phyloP scores from a whole-genome alignment of 1,284 basidiomycete species.

The Termitomyces sp. region DNA sequence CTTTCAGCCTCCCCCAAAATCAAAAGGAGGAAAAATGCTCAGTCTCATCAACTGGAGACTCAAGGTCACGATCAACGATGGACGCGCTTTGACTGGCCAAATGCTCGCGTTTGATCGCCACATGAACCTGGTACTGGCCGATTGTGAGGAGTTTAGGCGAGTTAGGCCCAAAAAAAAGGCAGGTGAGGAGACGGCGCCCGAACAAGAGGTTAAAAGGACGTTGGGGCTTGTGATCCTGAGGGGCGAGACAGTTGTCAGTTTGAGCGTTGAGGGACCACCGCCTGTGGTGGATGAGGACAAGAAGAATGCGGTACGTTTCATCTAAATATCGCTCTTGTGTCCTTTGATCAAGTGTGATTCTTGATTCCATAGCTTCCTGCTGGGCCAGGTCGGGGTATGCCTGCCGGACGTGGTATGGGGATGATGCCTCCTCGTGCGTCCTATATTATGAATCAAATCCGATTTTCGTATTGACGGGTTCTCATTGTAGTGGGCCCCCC shows the following conservation, averaged over 20 bases:
- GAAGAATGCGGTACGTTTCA: constrained; percentile 59
- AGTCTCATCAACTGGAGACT: constrained; percentile 96
- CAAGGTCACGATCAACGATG: constrained; percentile 97
- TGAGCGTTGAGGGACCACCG: constrained; percentile 94
- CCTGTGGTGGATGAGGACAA: constrained; percentile 89
- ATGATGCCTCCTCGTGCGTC: constrained; percentile 86
- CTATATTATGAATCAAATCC: constrained; percentile 11
- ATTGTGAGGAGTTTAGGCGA: constrained; percentile 93
- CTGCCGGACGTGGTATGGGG: constrained; percentile 96
- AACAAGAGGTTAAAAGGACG: constrained; percentile 94
- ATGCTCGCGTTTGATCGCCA: constrained; percentile 99
- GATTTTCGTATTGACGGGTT: constrained; percentile 8
- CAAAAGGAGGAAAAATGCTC: constrained; percentile 98
- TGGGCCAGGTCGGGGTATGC: constrained; percentile 91
- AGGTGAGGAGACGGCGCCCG: constrained; percentile 73
- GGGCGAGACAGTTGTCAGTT: constrained; percentile 94
- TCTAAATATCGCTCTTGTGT: constrained; percentile 5
- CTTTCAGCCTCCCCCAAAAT: constrained; percentile 81
- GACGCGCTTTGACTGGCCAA: constrained; percentile 91
- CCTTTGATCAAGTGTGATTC: constrained; percentile 7
- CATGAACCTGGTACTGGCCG: constrained; percentile 98
- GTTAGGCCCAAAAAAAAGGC: constrained; percentile 83
- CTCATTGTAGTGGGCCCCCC: constrained; percentile 53
- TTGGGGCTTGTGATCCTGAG: constrained; percentile 94
- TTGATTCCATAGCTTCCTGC: constrained; percentile 59